Base-by-base conservation (phyloP, 805 yeast genomes). In the Maudiozyma saulgeensis region DNA sequence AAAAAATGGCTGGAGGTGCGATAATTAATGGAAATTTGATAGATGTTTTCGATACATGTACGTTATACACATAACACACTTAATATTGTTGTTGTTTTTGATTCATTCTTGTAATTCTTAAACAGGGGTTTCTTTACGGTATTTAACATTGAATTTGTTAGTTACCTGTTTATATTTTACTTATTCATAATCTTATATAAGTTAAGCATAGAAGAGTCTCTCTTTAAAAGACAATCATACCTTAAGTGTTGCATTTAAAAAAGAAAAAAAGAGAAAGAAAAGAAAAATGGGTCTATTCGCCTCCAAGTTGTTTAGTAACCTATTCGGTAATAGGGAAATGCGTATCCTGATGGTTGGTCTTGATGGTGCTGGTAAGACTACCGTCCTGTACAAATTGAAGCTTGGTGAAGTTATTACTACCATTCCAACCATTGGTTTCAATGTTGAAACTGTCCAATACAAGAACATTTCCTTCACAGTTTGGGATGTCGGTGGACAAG, bases 401-500 rank as follows among this genome's bases (percentile, higher is more conserved):
- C 81, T 89, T 62, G 96, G 96, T 69, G 96, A 89, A 77, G 87
- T 89, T 64, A 96, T 89, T 67, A 88, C 96, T 63, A 89, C 96
- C 48, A 89, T 89, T 67, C 97, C 96, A 73, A 89, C 96, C 60
- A 89, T 89, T 72, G 96, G 97, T 66, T 89, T 89, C 83, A 89
- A 89, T 71, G 97, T 89, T 61, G 97, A 89, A 76, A 89, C 96
- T 54, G 96, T 89, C 64, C 96, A 89, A 77, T 88, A 89, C 79
- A 89, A 89, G 78, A 89, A 89, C 82, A 88, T 89, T 71, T 84
- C 95, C 44, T 89, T 89, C 76, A 88, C 96, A 52, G 96, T 89
- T 58, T 89, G 97, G 98, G 98, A 91, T 81, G 96, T 91, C 62
- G 98, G 98, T 86, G 98, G 98, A 81, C 98, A 91, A 78, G 96